Base-by-base conservation (phyloP, 768 basidiomycete species). In the Phaeotremella skinneri region DNA sequence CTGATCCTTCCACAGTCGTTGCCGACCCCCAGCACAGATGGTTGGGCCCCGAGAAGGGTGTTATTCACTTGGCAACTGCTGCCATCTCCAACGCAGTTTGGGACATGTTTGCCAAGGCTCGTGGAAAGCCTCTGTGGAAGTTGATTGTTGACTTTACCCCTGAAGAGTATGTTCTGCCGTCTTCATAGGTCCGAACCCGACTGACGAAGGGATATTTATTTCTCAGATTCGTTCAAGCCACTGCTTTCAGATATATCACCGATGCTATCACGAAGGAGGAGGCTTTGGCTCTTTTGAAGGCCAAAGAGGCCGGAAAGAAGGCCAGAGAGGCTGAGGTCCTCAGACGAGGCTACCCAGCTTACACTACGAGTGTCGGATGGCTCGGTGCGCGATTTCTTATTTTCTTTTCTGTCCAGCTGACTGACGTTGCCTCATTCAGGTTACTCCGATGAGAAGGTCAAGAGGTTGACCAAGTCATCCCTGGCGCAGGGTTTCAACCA, bases 41-140 rank as follows among this genome's bases (percentile, higher is more conserved):
- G 93, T 87, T 92, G 68, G 91, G 91, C 4, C 91, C 92, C 0
- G 92, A 94, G 75, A 94, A 94, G 77, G 93, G 93, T 52, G 90
- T 97, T 2, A 92, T 97, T 53, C 89, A 91, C 72, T 85, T 94
- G 52, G 90, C 91, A 2, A 83, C 88, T 0, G 90, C 84, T 4
- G 90, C 90, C 1, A 90, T 97, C 6, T 84, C 90, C 75, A 96
- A 96, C 64, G 93, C 92, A 0, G 70, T 94, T 1, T 97, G 93
- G 93, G 93, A 96, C 70, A 85, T 94, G 66, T 69, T 61, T 16
- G 76, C 74, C 34, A 76, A 74, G 45, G 30, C 49, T 81, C 86
- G 26, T 79, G 87, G 64, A 80, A 94, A 94, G 78, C 93, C 93
- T 4, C 78, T 96, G 2, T 97, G 93, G 93, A 93, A 96, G 74